These are phyloP conservation scores for Podaxis sp. DNA, from an alignment of 768 basidiomycete species.

Conservation along the genomic window DNA sequence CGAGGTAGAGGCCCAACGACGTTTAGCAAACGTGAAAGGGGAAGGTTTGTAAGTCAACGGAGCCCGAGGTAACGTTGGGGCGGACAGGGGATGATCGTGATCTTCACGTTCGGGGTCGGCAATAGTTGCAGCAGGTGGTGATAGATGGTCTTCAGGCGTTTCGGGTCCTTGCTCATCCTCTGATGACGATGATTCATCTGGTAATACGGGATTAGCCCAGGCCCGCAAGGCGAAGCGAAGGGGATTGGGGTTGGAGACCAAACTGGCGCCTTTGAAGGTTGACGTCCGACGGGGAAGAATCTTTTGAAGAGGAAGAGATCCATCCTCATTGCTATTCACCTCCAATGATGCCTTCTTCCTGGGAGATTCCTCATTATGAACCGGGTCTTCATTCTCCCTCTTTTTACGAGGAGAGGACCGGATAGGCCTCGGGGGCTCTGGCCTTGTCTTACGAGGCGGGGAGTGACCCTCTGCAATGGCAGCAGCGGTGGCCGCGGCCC, in stretches of 20 bases:
- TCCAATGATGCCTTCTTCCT: constrained; percentile 29
- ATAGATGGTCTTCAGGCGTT: constrained; percentile 54
- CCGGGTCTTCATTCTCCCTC: constrained; percentile 32
- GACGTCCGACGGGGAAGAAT: constrained; percentile 41
- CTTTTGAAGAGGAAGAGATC: constrained; percentile 29
- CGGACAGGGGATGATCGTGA: constrained; percentile 18
- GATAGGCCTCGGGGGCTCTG: constrained; percentile 20
- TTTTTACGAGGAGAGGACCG: constrained; percentile 27
- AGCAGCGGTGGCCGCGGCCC: constrained; percentile 2
- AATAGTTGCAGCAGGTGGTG: constrained; percentile 37
- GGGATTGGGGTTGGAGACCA: constrained; percentile 62
- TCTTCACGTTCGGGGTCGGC: constrained; percentile 22
- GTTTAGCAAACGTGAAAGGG: constrained; percentile 62
- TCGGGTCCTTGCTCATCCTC: constrained; percentile 57
- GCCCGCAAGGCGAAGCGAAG: constrained; percentile 57
- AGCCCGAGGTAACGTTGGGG: constrained; percentile 32
- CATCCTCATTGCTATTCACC: constrained; percentile 21
- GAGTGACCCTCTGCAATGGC: not conserved
- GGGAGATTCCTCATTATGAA: constrained; percentile 34
- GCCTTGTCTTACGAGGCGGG: constrained; percentile 24
- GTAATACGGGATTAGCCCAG: constrained; percentile 49
- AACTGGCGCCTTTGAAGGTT: constrained; percentile 43
- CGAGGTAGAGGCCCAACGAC: constrained; percentile 46
- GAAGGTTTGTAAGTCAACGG: constrained; percentile 59
- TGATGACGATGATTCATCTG: constrained; percentile 42